Evolutionary conservation across 2,329 filamentous ascomycete genomes (phyloP).

Genomic region (Pleurostoma richardsiae): DNA sequence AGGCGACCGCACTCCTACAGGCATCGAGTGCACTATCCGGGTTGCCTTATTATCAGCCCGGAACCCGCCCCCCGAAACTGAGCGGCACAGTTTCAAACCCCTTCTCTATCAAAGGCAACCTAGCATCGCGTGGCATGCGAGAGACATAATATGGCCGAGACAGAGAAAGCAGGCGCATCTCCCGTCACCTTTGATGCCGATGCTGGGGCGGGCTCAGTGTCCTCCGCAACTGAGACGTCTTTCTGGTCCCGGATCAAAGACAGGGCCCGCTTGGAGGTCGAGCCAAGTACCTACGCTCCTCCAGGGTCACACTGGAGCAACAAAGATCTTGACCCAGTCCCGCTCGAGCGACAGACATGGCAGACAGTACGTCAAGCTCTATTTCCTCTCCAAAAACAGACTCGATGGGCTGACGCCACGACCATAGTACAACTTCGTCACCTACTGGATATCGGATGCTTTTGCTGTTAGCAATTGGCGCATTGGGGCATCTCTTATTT

Average conservation of each 20-base stretch:
- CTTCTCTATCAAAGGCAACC: no score
- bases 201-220: slow-evolving; percentile 6
- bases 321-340: slow-evolving; percentile 3
- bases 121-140: no score
- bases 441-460: slow-evolving; percentile 7
- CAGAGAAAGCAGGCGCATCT: slow-evolving; percentile 3
- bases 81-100: no score
- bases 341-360: neutral
- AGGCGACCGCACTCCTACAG: no score
- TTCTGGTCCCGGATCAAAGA: slow-evolving; percentile 5
- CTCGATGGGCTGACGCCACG: neutral
- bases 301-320: slow-evolving; percentile 3
- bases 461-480: slow-evolving; percentile 3
- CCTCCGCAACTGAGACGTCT: neutral
- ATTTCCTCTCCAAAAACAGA: neutral
- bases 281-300: slow-evolving; percentile 7
- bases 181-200: neutral
- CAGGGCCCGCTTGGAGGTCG: slow-evolving; percentile 5
- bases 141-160: neutral
- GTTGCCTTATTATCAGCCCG: no score
- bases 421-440: slow-evolving; percentile 1
- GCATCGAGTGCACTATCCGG: no score
- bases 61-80: no score
- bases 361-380: neutral
- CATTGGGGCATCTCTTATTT: slow-evolving; percentile 7